Percentiles rank a stretch among this genome's conserved stretches.
Evolutionary conservation across 352 stramenopile genomes (phyloP).

Genomic region (Phytophthora citrophthora): DNA sequence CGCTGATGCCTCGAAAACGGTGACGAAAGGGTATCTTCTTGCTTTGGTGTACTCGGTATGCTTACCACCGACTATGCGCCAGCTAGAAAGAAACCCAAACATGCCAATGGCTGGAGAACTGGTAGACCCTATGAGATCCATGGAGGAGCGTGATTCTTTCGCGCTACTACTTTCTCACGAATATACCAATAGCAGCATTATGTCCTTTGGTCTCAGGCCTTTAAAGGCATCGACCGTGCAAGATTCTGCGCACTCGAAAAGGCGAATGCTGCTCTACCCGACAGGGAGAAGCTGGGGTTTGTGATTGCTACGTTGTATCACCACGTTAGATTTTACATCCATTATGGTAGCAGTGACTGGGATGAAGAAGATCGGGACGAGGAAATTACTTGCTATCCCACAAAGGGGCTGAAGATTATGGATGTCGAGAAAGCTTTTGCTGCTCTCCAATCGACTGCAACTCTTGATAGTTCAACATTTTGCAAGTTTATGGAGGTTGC

Average conservation of each 20-base stretch:
- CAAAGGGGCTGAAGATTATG: constrained; percentile 8
- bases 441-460: neutral
- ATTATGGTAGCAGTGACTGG: neutral
- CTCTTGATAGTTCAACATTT: neutral
- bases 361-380: neutral
- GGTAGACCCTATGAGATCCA: neutral
- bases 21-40: constrained; percentile 29
- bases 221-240: neutral
- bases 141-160: neutral
- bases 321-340: neutral
- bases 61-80: constrained; percentile 15
- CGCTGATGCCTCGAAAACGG: constrained; percentile 28
- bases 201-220: neutral
- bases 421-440: neutral
- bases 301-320: neutral
- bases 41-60: constrained; percentile 32
- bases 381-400: neutral
- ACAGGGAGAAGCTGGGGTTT: neutral
- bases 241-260: neutral
- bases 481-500: constrained; percentile 10
- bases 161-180: neutral
- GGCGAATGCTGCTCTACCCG: neutral
- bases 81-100: constrained; percentile 1
- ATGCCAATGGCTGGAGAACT: neutral
- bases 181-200: neutral